Evolutionary conservation across 2,329 filamentous ascomycete genomes (phyloP).

Genomic region (Cladophialophora carrionii): DNA sequence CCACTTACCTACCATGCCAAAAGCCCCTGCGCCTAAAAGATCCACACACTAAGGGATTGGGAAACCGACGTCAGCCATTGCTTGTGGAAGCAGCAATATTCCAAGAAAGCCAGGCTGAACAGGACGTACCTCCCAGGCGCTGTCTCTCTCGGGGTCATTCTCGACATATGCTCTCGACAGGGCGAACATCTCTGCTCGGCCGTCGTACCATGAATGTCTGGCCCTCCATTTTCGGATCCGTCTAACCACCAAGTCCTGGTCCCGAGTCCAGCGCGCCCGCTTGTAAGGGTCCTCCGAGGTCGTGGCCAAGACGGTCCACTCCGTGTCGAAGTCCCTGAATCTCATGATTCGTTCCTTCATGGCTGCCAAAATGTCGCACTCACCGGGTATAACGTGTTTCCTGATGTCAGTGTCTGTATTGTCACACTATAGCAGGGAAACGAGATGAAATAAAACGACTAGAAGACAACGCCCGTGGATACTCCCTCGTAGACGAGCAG

Average conservation of each 20-base stretch:
- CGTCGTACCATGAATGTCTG: slow-evolving; percentile 18
- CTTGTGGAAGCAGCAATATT: not conserved
- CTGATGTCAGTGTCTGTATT: not conserved
- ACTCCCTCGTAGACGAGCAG: no score
- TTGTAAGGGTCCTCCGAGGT: not conserved
- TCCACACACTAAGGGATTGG: slow-evolving; percentile 23
- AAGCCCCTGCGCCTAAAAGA: slow-evolving; percentile 25
- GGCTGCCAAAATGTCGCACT: not conserved
- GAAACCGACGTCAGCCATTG: not conserved
- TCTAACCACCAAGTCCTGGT: slow-evolving; percentile 1
- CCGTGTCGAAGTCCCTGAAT: not conserved
- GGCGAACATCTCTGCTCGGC: slow-evolving; percentile 10
- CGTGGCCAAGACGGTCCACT: not conserved
- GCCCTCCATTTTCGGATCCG: slow-evolving; percentile 18
- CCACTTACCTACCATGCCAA: slow-evolving; percentile 32
- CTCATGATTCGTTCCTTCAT: slow-evolving; percentile 5
- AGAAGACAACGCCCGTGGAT: no score
- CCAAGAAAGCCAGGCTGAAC: not conserved
- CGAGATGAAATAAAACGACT: not conserved
- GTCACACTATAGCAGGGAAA: not conserved
- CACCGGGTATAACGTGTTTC: not conserved
- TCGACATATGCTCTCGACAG: slow-evolving; percentile 20
- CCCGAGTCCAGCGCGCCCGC: slow-evolving; percentile 13
- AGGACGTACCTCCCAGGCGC: slow-evolving; percentile 24
- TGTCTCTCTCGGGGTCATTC: slow-evolving; percentile 7